phyloP scores from a whole-genome alignment of 179 eudicot genomes.

The Actinidia polygama region DNA sequence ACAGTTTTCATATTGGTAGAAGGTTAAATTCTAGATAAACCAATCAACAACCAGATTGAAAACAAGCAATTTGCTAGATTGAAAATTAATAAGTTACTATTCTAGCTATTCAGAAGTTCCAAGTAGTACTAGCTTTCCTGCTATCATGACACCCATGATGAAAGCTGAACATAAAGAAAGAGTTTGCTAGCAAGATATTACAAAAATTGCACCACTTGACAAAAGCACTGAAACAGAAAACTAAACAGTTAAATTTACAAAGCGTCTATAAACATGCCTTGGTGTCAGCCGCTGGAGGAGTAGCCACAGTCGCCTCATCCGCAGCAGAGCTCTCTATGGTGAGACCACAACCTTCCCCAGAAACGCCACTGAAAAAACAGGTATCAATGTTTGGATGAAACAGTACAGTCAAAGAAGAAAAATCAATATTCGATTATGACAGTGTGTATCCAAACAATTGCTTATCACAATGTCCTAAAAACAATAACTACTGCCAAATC shows the following conservation, averaged over 20 bases:
- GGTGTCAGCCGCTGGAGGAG: conserved; percentile 73
- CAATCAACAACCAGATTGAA: too few relatives aligned
- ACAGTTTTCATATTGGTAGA: too few relatives aligned
- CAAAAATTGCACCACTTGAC: background rate
- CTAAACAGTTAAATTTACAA: background rate
- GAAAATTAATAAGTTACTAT: too few relatives aligned
- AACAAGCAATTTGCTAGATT: too few relatives aligned
- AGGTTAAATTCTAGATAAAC: too few relatives aligned
- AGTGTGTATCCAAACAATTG: background rate
- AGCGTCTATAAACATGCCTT: conserved; percentile 45
- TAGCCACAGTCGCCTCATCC: conserved; percentile 53
- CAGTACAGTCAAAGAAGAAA: background rate
- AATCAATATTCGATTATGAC: background rate
- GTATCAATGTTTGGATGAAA: background rate
- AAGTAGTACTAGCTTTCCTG: background rate
- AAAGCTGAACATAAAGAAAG: background rate
- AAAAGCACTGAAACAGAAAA: background rate
- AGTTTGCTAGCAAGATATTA: background rate
- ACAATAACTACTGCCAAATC: background rate
- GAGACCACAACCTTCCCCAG: conserved; percentile 82
- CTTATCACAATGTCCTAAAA: background rate
- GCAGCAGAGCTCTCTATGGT: conserved; percentile 76
- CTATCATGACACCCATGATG: too few relatives aligned
- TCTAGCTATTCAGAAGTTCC: background rate
- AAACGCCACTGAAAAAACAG: conserved; percentile 60